Evolutionary conservation across 2,329 filamentous ascomycete species (phyloP), one percentile per base, ranked within the genome.

Genomic region (Monilinia fructicola): DNA sequence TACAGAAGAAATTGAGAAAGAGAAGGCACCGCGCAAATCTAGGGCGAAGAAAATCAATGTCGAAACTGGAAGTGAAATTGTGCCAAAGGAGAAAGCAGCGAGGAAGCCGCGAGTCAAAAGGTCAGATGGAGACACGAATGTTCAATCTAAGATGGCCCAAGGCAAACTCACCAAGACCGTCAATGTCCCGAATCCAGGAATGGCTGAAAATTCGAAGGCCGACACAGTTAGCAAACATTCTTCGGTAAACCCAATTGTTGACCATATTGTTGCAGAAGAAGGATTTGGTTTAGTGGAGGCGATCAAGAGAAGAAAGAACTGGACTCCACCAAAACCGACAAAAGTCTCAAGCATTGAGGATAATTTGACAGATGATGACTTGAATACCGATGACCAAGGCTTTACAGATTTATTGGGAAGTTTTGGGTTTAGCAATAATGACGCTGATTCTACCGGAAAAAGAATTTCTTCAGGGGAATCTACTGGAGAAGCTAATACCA

Each of bases 311-410:
- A 82, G 86, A 68, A 73, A 78, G 18, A 82, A 88, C 67, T 93
- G 90, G 90, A 93, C 90, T 0, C 90, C 89, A 2, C 83, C 86
- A 4, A 81, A 80, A 56, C 74, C 80, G 44, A 80, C 80, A 53
- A 16, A 52, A 11, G 28, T n/a, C 5, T 26, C 9, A 21, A 26
- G 21, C 35, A 6, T n/a, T 14, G 56, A 53, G 9, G 50, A 61
- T 23, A 40, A 28, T 54, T 31, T 55, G n/a, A 18, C 23, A 38
- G 65, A 60, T 38, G 46, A 26, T 16, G n/a, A 48, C 7, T 69
- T 64, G 0, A 26, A 60, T 28, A 46, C 38, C 28, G 50, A 23
- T 42, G 66, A 69, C 42, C 71, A 73, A 50, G 67, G 71, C 12
- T 79, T 81, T 67, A 71, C 75, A 6, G 72, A 76, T 62, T 60